Conservation (phyloP, 2,329 filamentous ascomycete genomes). For the Colletotrichum plurivorum region DNA sequence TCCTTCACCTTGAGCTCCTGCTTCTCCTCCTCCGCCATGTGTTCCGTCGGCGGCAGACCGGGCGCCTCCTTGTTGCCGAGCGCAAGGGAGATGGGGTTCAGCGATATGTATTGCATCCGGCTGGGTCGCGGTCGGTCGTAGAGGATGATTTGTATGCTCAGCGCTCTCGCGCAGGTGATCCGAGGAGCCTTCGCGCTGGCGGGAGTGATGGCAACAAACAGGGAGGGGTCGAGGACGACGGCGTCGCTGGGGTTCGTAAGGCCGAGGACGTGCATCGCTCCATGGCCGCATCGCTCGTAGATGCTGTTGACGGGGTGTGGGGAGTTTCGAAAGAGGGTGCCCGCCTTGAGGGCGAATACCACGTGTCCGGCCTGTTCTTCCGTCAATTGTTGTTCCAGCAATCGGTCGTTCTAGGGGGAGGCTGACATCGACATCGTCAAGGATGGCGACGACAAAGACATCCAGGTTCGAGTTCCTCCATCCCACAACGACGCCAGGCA, state of each 20-base stretch:
- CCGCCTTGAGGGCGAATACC: constrained; percentile 87
- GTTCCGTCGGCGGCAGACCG: constrained; percentile 48
- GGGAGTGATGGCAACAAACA: constrained; percentile 74
- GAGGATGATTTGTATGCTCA: constrained; percentile 88
- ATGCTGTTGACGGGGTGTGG: constrained; percentile 85
- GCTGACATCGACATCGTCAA: constrained; percentile 91
- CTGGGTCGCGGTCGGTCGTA: constrained; percentile 89
- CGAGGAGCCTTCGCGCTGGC: constrained; percentile 71
- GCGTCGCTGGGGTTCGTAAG: constrained; percentile 76
- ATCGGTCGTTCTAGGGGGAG: background rate
- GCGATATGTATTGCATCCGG: constrained; percentile 96
- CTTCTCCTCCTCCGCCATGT: constrained; percentile 81
- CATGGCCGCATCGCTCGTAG: constrained; percentile 86
- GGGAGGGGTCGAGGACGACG: constrained; percentile 74
- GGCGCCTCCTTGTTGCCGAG: constrained; percentile 78
- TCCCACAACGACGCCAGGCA: constrained; percentile 89
- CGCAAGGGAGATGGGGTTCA: constrained; percentile 89
- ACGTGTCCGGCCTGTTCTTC: constrained; percentile 78
- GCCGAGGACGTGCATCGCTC: constrained; percentile 88
- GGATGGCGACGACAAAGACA: constrained; percentile 88
- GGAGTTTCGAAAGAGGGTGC: constrained; percentile 86
- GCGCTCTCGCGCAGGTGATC: constrained; percentile 79
- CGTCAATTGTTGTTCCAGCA: constrained; percentile 41
- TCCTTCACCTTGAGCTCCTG: constrained; percentile 72
- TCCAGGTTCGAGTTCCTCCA: constrained; percentile 96